phyloP scores from a whole-genome alignment of 495 filamentous ascomycete genomes.

The Xylaria cubensis region DNA sequence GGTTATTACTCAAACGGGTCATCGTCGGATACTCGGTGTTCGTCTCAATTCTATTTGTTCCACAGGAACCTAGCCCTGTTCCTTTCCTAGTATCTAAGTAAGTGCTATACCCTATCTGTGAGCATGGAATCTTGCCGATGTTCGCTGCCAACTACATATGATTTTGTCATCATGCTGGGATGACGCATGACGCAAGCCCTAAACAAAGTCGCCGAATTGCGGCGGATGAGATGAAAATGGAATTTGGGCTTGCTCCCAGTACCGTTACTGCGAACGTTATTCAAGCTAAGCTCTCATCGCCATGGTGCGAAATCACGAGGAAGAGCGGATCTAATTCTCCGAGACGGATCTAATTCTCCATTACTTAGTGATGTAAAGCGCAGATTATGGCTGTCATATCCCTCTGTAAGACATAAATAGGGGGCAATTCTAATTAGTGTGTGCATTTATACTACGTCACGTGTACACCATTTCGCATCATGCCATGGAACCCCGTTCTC shows the following conservation, averaged over 20 bases:
- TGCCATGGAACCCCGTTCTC: background rate
- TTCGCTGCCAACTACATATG: background rate
- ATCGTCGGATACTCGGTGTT: constrained; percentile 12
- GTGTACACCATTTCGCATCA: constrained; percentile 15
- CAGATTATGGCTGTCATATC: background rate
- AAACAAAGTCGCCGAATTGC: background rate
- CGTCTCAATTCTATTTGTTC: background rate
- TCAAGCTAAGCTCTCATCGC: background rate
- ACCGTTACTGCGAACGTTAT: background rate
- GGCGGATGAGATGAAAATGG: constrained; percentile 2
- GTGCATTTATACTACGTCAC: constrained; percentile 14
- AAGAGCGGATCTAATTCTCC: constrained; percentile 4
- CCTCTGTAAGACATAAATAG: background rate
- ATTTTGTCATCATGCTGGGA: constrained; percentile 11
- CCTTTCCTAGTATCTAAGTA: constrained; percentile 1
- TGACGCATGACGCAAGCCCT: constrained; percentile 18
- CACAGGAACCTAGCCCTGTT: background rate
- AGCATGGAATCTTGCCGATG: background rate
- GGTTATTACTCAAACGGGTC: background rate
- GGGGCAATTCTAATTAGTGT: background rate
- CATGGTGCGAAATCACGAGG: background rate
- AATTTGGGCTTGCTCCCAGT: constrained; percentile 1
- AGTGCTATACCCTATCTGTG: background rate
- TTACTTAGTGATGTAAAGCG: background rate
- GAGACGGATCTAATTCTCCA: background rate